Evolutionary conservation across 768 basidiomycete genomes (phyloP).

Genomic region (Naganishia vaughanmartiniae): DNA sequence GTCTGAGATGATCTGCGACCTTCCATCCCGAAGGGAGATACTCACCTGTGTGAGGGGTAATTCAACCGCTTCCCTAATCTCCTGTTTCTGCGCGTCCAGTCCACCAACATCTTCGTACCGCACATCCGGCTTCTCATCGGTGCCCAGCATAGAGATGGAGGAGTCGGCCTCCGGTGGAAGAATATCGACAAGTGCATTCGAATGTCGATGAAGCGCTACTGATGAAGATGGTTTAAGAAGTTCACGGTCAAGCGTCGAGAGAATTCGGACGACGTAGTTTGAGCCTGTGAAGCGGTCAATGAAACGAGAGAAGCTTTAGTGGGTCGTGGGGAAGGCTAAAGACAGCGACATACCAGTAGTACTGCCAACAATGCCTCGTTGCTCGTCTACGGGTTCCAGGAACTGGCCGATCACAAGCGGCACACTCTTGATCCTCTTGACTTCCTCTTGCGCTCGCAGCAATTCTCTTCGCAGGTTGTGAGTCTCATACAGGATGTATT

Average conservation of each 20-base stretch:
- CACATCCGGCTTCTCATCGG: conserved; percentile 93
- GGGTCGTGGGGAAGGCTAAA: neutral
- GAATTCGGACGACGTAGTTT: conserved; percentile 95
- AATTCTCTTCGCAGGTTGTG: conserved; percentile 96
- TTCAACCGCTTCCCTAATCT: conserved; percentile 97
- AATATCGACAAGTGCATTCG: conserved; percentile 96
- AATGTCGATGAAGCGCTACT: conserved; percentile 97
- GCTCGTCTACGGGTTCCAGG: conserved; percentile 96
- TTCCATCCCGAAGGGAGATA: neutral
- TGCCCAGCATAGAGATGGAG: conserved; percentile 87
- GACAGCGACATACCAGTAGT: conserved; percentile 61
- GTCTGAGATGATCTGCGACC: too few species aligned
- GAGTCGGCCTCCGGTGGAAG: conserved; percentile 98
- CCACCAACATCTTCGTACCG: conserved; percentile 92
- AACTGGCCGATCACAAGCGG: conserved; percentile 99
- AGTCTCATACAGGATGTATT: conserved; percentile 98
- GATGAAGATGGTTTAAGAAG: conserved; percentile 94
- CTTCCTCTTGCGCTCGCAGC: conserved; percentile 97
- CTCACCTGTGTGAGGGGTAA: conserved; percentile 62
- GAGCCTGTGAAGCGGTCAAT: conserved; percentile 60
- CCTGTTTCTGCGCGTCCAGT: conserved; percentile 96
- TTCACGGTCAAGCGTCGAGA: conserved; percentile 94
- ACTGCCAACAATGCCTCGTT: conserved; percentile 92
- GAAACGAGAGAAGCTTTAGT: conserved; percentile 6
- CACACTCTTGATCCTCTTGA: conserved; percentile 97